Percentiles rank a stretch among this genome's conserved stretches.
These are phyloP conservation scores for Leavenworthia alabamica DNA, from an alignment of 345 rosid species.

Conservation along the genomic window DNA sequence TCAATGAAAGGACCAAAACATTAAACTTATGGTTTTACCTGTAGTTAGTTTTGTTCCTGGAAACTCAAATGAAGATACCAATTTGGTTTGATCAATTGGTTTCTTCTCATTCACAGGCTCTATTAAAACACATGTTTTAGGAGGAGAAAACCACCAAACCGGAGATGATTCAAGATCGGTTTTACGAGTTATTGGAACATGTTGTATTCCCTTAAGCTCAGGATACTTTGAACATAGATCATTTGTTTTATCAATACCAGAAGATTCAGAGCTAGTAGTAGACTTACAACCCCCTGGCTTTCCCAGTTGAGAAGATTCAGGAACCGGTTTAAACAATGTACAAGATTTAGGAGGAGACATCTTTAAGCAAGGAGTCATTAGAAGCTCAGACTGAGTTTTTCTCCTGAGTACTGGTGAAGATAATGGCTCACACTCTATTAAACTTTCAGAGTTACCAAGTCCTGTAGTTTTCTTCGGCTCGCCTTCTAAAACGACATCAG, in stretches of 20 bases:
- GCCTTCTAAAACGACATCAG: conserved; percentile 34
- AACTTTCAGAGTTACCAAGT: conserved; percentile 26
- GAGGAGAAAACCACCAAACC: conserved; percentile 80
- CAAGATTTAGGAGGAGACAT: conserved; percentile 83
- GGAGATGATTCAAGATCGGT: conserved; percentile 58
- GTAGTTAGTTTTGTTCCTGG: conserved; percentile 19
- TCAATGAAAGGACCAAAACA: not conserved
- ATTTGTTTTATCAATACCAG: conserved; percentile 42
- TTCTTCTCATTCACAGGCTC: conserved; percentile 51
- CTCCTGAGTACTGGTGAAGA: conserved; percentile 39
- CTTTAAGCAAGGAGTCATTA: conserved; percentile 68
- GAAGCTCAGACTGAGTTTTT: conserved; percentile 38
- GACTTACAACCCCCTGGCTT: conserved; percentile 35
- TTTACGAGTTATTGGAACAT: conserved; percentile 37
- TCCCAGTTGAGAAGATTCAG: conserved; percentile 31
- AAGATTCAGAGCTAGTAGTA: conserved; percentile 52
- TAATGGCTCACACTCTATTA: conserved; percentile 26
- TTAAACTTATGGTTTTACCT: not conserved
- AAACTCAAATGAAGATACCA: not conserved
- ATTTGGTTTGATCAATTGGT: conserved; percentile 7
- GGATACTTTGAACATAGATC: conserved; percentile 54
- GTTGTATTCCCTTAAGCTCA: conserved; percentile 60
- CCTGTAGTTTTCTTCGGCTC: conserved; percentile 20
- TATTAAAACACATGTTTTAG: conserved; percentile 70
- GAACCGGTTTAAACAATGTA: conserved; percentile 53